Conservation (phyloP, 495 filamentous ascomycete species). For the Poronia punctata region DNA sequence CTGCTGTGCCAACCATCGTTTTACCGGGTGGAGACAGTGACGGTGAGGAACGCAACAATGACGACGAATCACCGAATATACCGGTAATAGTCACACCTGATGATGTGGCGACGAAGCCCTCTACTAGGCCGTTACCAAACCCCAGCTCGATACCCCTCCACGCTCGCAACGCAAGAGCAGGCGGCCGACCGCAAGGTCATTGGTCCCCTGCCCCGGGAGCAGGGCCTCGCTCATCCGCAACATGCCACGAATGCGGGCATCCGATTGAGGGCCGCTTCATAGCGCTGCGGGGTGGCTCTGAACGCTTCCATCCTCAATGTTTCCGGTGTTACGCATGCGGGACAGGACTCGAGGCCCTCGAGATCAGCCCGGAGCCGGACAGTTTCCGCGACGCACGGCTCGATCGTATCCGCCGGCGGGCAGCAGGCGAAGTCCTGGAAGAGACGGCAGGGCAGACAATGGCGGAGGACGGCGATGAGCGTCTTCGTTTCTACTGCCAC, state of each 20-base stretch:
- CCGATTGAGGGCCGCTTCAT: constrained; percentile 88
- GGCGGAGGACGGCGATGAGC: constrained; percentile 59
- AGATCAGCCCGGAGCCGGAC: constrained; percentile 89
- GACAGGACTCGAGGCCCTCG: constrained; percentile 84
- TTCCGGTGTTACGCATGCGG: constrained; percentile 86
- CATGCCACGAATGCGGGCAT: constrained; percentile 74
- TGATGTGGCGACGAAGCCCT: constrained; percentile 23
- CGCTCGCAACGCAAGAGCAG: constrained; percentile 28
- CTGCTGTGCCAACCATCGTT: constrained; percentile 36
- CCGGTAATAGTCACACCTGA: constrained; percentile 41
- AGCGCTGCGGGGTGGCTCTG: constrained; percentile 56
- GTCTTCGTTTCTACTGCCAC: constrained; percentile 88
- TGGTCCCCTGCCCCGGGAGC: constrained; percentile 39
- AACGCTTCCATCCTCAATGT: constrained; percentile 88
- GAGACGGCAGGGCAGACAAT: constrained; percentile 51
- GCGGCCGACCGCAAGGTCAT: constrained; percentile 31
- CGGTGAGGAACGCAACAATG: constrained; percentile 21
- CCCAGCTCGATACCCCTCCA: constrained; percentile 26
- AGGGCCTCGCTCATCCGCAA: constrained; percentile 60
- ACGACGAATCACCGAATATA: constrained; percentile 28
- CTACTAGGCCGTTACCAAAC: constrained; percentile 35
- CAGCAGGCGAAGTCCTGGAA: constrained; percentile 51
- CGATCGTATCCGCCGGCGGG: constrained; percentile 54
- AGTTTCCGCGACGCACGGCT: constrained; percentile 60
- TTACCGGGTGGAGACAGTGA: constrained; percentile 32